These are phyloP conservation scores for Solanum medicagineum DNA, from an alignment of 257 asterid species.

Conservation along the genomic window DNA sequence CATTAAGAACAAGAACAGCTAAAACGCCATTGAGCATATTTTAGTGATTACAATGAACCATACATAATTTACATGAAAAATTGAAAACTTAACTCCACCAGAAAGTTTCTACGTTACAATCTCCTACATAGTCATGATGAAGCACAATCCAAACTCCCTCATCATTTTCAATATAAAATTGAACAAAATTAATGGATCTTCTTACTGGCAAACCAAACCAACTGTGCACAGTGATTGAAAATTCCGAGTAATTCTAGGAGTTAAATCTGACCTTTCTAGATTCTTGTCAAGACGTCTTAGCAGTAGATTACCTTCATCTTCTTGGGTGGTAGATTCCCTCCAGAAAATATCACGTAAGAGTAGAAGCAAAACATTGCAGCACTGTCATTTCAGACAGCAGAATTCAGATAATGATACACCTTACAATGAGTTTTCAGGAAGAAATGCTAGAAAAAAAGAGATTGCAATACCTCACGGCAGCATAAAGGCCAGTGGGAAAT, in stretches of 20 bases:
- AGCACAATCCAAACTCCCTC: not conserved
- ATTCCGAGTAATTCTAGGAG: not conserved
- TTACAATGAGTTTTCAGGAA: not conserved
- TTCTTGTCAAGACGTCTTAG: not conserved
- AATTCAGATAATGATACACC: not conserved
- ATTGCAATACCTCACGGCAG: slow-evolving; percentile 48
- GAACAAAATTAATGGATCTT: not conserved
- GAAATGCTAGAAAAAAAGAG: not conserved
- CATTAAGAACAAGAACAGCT: not conserved
- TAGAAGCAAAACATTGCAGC: slow-evolving; percentile 90
- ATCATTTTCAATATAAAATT: not conserved
- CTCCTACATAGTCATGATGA: not conserved
- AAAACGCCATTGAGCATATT: not conserved
- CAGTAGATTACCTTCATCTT: slow-evolving; percentile 14
- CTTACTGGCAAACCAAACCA: not conserved
- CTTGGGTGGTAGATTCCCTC: slow-evolving; percentile 41
- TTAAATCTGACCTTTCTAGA: not conserved
- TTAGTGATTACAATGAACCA: not conserved
- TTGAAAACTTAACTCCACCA: not conserved
- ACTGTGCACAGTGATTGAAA: not conserved
- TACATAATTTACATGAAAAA: not conserved
- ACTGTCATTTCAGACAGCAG: slow-evolving; percentile 18
- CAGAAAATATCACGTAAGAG: slow-evolving; percentile 62
- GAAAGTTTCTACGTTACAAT: not conserved
- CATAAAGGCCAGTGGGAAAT: slow-evolving; percentile 56